phyloP scores from a whole-genome alignment of 208 protist species.

The Trypanosoma scelopori region DNA sequence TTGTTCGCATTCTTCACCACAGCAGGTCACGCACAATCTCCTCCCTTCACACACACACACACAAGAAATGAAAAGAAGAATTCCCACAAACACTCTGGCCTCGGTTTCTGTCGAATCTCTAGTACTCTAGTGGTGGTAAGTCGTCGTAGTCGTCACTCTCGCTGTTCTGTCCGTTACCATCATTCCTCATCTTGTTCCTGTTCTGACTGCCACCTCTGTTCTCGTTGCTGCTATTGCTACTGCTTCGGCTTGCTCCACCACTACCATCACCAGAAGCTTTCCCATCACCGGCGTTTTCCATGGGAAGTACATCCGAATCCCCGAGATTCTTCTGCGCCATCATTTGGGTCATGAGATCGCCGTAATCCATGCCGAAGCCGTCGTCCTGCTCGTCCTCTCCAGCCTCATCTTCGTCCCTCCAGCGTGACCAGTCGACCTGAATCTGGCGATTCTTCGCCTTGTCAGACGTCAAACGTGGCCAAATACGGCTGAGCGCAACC shows the following conservation, averaged over 20 bases:
- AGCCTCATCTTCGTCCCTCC: slow-evolving; percentile 73
- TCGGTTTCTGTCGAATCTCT: background rate
- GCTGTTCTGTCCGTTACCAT: slow-evolving; percentile 3
- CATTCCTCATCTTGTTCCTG: background rate
- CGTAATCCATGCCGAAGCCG: slow-evolving; percentile 31
- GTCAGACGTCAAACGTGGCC: slow-evolving; percentile 74
- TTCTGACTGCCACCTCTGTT: too few species aligned
- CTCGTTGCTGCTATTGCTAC: background rate
- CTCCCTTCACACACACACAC: too few species aligned
- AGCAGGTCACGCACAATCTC: too few species aligned
- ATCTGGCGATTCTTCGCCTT: slow-evolving; percentile 70
- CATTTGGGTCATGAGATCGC: slow-evolving; percentile 34
- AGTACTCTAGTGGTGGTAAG: slow-evolving; percentile 35
- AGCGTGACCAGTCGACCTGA: slow-evolving; percentile 83
- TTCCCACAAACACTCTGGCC: background rate
- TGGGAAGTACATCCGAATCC: slow-evolving; percentile 34
- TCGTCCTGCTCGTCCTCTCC: slow-evolving; percentile 34
- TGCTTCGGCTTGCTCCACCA: background rate
- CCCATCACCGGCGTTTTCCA: background rate
- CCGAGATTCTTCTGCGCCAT: slow-evolving; percentile 29
- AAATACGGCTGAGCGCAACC: slow-evolving; percentile 40
- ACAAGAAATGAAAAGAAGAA: too few species aligned
- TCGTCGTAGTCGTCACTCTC: slow-evolving; percentile 30
- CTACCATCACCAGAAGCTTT: background rate
- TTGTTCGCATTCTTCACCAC: too few species aligned